Percentiles rank a stretch among this genome's conserved stretches.
These are phyloP conservation scores for Porphyrellus cyaneotinctus DNA, from an alignment of 768 basidiomycete species.

Conservation along the genomic window DNA sequence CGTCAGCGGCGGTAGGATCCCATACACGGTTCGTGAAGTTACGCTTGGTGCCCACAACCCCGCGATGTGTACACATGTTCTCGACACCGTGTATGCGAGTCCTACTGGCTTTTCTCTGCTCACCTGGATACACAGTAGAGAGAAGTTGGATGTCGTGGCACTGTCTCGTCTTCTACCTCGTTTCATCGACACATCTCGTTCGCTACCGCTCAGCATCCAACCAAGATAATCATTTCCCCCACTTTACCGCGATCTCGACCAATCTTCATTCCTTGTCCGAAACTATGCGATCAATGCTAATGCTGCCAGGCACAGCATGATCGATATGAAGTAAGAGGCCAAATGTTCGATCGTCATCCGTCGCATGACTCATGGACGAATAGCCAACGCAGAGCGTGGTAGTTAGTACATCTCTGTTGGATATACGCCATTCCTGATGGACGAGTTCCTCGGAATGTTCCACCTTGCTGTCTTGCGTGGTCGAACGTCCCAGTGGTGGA, in stretches of 20 bases:
- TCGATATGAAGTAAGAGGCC: slow-evolving; percentile 8
- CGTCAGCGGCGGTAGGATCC: slow-evolving; percentile 9
- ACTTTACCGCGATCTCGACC: no score
- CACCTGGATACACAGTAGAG: slow-evolving; percentile 3
- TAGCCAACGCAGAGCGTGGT: slow-evolving; percentile 12
- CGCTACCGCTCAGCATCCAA: no score
- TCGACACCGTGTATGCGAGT: slow-evolving; percentile 10
- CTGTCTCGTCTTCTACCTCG: no score
- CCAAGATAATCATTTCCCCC: no score
- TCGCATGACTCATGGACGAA: slow-evolving; percentile 13
- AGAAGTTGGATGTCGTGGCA: no score
- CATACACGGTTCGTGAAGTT: slow-evolving; percentile 9
- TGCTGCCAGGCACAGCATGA: slow-evolving; percentile 18
- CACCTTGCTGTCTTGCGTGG: not conserved
- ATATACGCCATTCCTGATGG: slow-evolving; percentile 1
- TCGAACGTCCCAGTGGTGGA: not conserved
- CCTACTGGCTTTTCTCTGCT: slow-evolving; percentile 9
- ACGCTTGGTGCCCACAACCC: slow-evolving; percentile 1
- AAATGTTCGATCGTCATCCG: not conserved
- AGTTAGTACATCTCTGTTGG: slow-evolving; percentile 11
- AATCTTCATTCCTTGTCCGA: no score
- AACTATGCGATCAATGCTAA: no score
- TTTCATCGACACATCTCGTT: no score
- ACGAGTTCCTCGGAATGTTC: not conserved
- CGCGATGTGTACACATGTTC: slow-evolving; percentile 10